Evolutionary conservation across 176 grass and related monocot genomes (phyloP).

Genomic region (Oryza coarctata): DNA sequence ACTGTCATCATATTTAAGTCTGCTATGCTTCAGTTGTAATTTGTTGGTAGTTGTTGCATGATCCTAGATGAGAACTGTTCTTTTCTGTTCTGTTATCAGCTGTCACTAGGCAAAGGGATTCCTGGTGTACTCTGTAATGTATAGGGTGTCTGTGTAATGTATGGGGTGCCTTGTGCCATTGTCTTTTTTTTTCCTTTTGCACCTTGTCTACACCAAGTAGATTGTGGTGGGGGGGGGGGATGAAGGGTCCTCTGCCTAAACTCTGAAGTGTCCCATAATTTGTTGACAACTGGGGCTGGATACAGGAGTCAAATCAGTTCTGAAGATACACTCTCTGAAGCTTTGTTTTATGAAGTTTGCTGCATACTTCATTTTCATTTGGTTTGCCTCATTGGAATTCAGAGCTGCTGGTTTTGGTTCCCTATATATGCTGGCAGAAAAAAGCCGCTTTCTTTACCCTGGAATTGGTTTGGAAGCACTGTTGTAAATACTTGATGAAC

Average conservation of each 20-base stretch:
- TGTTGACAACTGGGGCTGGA: conserved; percentile 18
- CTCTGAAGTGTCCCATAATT: neutral
- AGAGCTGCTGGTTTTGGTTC: conserved; percentile 18
- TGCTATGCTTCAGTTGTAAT: conserved; percentile 8
- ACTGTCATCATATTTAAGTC: conserved; percentile 54
- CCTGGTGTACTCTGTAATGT: neutral
- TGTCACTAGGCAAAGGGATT: conserved; percentile 3
- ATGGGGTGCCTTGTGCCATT: neutral
- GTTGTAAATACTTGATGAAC: conserved; percentile 25
- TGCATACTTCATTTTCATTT: neutral
- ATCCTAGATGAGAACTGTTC: neutral
- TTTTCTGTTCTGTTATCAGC: neutral
- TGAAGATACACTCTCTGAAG: conserved; percentile 21
- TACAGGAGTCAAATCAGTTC: neutral
- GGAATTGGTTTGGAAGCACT: conserved; percentile 35
- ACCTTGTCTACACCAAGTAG: neutral
- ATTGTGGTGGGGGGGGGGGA: neutral
- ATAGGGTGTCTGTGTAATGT: too few relatives aligned
- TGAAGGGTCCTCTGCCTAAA: neutral
- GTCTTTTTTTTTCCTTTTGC: neutral
- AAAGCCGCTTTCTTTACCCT: conserved; percentile 6
- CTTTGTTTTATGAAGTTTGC: too few relatives aligned
- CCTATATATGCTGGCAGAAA: neutral
- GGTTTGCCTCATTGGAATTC: conserved; percentile 19
- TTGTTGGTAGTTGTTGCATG: neutral